Conservation (phyloP, 108 stramenopile genomes). For the Skeletonema costatum region DNA sequence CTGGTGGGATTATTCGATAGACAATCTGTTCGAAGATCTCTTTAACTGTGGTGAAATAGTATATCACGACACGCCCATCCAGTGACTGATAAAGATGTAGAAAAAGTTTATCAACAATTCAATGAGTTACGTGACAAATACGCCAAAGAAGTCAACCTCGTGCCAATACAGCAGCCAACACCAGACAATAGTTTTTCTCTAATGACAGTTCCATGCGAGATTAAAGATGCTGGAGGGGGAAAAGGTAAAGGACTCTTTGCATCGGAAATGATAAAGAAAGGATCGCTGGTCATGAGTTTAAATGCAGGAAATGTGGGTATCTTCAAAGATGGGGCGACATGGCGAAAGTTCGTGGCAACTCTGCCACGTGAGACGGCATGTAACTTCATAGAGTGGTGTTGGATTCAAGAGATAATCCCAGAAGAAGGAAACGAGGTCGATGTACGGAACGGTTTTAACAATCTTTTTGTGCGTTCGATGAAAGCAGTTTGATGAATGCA, state of each 20-base stretch:
- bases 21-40: conserved; percentile 27
- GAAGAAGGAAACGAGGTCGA: not conserved
- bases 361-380: conserved; percentile 32
- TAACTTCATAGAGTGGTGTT: conserved; percentile 40
- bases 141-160: conserved; percentile 27
- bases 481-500: not conserved
- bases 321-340: conserved; percentile 41
- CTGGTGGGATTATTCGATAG: conserved; percentile 43
- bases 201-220: conserved; percentile 24
- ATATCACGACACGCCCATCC: conserved; percentile 1
- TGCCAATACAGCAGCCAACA: conserved; percentile 12
- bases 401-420: conserved; percentile 13
- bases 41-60: conserved; percentile 21
- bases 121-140: conserved; percentile 24
- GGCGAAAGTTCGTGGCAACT: conserved; percentile 33
- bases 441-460: conserved; percentile 7
- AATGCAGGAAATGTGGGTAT: conserved; percentile 28
- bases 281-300: conserved; percentile 25
- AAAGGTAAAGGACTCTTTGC: conserved; percentile 43
- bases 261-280: conserved; percentile 20
- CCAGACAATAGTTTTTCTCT: conserved; percentile 2
- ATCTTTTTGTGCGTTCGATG: conserved; percentile 1
- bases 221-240: conserved; percentile 27
- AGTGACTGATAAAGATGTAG: conserved; percentile 2
- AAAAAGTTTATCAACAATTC: conserved; percentile 1